Conservation (phyloP, 805 yeast species). For the Lipomyces yamadae region DNA sequence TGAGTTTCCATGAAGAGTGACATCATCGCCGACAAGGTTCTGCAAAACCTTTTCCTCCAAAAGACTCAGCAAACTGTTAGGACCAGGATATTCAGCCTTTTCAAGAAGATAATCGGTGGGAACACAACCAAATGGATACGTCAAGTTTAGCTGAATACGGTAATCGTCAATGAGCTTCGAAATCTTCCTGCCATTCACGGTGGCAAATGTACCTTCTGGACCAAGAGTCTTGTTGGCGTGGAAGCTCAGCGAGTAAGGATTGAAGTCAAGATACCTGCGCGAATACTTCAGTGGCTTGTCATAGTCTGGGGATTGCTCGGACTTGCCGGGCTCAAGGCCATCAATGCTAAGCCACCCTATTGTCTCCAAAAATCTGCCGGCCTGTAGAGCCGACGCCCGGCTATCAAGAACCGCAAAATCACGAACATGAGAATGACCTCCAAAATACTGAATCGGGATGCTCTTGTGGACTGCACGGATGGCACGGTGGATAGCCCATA, state of each 20-base stretch:
- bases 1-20: constrained; percentile 43
- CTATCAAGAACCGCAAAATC: constrained; percentile 76
- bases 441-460: constrained; percentile 78
- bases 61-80: constrained; percentile 62
- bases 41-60: constrained; percentile 64
- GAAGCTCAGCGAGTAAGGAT: constrained; percentile 65
- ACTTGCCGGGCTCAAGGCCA: constrained; percentile 29
- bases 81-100: constrained; percentile 65
- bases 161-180: constrained; percentile 52
- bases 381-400: constrained; percentile 76
- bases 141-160: constrained; percentile 58
- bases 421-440: constrained; percentile 92
- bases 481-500: constrained; percentile 52
- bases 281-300: constrained; percentile 45
- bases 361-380: constrained; percentile 92
- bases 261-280: constrained; percentile 84
- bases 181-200: constrained; percentile 58
- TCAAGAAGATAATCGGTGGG: constrained; percentile 67
- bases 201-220: constrained; percentile 51
- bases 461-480: constrained; percentile 66
- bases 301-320: constrained; percentile 40
- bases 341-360: constrained; percentile 81
- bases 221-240: constrained; percentile 54
- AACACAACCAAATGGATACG: constrained; percentile 66
- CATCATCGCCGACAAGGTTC: constrained; percentile 42